These are phyloP conservation scores for Lactuca sativa DNA, from an alignment of 129 eudicot genomes.

Conservation along the genomic window DNA sequence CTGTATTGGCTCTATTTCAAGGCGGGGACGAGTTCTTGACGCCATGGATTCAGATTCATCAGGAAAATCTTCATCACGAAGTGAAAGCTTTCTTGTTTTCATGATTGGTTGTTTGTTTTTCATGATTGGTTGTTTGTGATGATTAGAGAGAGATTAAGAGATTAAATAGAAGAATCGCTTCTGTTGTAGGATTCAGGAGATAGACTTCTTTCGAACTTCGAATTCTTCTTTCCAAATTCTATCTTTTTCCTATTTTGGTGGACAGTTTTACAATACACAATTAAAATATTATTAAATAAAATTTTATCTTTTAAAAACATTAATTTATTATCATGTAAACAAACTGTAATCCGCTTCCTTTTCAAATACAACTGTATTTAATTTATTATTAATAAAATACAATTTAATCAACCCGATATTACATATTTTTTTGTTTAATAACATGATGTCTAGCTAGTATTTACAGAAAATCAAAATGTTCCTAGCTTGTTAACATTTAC, in stretches of 20 bases:
- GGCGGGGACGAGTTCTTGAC: conserved; percentile 12
- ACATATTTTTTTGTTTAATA: too few relatives aligned
- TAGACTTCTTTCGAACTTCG: background rate
- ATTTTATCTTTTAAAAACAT: too few relatives aligned
- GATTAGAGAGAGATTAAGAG: background rate
- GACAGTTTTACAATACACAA: background rate
- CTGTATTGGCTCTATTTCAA: conserved; percentile 4
- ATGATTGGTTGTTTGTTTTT: background rate
- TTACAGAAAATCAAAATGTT: too few relatives aligned
- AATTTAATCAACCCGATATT: too few relatives aligned
- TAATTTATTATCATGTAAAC: background rate
- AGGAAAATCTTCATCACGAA: background rate
- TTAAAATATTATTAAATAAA: too few relatives aligned
- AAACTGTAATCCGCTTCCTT: background rate
- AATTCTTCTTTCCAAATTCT: background rate
- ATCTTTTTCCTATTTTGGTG: background rate
- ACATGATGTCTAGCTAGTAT: too few relatives aligned
- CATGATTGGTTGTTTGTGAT: background rate
- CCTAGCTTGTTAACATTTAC: too few relatives aligned
- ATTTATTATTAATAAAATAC: too few relatives aligned
- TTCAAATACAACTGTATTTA: background rate
- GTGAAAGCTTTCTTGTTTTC: conserved; percentile 1
- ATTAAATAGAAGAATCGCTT: background rate
- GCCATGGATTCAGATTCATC: conserved; percentile 3
- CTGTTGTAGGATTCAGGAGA: background rate